A percentile compares a stretch with the other conserved stretches of the same genome.
These are phyloP conservation scores for Litchi chinensis DNA, from an alignment of 345 rosid genomes.

Conservation along the genomic window DNA sequence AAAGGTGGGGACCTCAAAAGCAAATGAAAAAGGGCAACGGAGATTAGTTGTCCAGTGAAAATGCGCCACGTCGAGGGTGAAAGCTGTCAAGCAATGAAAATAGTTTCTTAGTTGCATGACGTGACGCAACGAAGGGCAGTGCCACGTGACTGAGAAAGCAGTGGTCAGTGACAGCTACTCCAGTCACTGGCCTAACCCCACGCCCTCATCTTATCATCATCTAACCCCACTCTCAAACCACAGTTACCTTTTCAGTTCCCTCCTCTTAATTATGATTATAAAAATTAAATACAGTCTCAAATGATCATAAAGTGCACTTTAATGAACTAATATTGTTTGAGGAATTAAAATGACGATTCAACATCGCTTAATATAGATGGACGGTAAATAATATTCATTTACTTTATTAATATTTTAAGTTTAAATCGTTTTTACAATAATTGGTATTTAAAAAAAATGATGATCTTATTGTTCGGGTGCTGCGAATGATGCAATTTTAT, in stretches of 20 bases:
- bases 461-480: no score
- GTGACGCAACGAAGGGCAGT: conserved; percentile 21
- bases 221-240: neutral
- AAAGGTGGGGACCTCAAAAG: conserved; percentile 8
- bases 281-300: no score
- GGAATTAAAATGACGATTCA: no score
- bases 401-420: no score
- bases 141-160: conserved; percentile 28
- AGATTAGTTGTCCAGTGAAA: neutral
- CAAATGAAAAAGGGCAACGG: neutral
- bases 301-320: no score
- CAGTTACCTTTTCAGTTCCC: neutral
- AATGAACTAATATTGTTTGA: no score
- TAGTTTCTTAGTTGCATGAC: neutral
- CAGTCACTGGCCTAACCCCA: neutral
- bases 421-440: no score
- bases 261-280: neutral
- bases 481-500: no score
- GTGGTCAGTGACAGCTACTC: neutral
- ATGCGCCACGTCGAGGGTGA: conserved; percentile 5
- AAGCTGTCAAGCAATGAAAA: conserved; percentile 24
- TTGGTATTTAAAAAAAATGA: no score
- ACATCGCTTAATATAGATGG: no score
- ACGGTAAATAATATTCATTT: no score
- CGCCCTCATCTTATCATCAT: neutral